Percentiles rank a stretch among this genome's conserved stretches.
These are phyloP conservation scores for Cucurbita pepo DNA, from an alignment of 306 rosid species.

Conservation along the genomic window DNA sequence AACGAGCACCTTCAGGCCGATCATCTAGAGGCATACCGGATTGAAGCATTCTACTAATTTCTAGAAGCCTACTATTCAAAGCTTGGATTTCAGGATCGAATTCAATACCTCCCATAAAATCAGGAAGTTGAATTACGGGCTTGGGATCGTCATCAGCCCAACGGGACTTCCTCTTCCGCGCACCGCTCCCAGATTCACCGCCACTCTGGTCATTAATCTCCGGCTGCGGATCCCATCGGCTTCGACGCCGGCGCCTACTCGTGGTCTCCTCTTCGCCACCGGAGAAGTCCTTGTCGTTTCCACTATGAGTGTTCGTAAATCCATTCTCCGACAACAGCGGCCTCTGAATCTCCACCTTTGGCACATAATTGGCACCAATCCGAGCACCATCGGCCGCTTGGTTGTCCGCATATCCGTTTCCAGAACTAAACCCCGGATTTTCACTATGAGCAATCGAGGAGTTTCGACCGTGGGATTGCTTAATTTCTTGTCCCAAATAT, in stretches of 20 bases:
- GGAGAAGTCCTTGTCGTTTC: conserved; percentile 66
- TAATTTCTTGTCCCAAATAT: background rate
- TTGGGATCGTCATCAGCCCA: conserved; percentile 97
- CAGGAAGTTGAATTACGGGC: conserved; percentile 83
- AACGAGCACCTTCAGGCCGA: conserved; percentile 89
- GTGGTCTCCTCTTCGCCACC: conserved; percentile 92
- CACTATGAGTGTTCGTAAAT: conserved; percentile 51
- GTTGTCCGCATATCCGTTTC: background rate
- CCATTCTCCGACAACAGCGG: conserved; percentile 64
- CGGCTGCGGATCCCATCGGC: conserved; percentile 98
- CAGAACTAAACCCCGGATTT: background rate
- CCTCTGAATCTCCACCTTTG: conserved; percentile 13
- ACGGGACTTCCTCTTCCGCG: conserved; percentile 71
- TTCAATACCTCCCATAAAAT: conserved; percentile 92
- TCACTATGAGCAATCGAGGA: conserved; percentile 2
- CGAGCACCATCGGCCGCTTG: background rate
- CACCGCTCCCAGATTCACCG: conserved; percentile 38
- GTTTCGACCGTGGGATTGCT: background rate
- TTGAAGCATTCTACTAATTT: conserved; percentile 83
- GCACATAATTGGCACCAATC: background rate
- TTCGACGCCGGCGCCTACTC: conserved; percentile 64
- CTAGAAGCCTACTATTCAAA: conserved; percentile 79
- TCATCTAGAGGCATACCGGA: conserved; percentile 90
- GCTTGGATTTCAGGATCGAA: conserved; percentile 94
- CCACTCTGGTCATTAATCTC: conserved; percentile 56